Evolutionary conservation across 352 stramenopile species (phyloP), one percentile per base, ranked within the genome.

Genomic region (Globisporangium uncinulatum): DNA sequence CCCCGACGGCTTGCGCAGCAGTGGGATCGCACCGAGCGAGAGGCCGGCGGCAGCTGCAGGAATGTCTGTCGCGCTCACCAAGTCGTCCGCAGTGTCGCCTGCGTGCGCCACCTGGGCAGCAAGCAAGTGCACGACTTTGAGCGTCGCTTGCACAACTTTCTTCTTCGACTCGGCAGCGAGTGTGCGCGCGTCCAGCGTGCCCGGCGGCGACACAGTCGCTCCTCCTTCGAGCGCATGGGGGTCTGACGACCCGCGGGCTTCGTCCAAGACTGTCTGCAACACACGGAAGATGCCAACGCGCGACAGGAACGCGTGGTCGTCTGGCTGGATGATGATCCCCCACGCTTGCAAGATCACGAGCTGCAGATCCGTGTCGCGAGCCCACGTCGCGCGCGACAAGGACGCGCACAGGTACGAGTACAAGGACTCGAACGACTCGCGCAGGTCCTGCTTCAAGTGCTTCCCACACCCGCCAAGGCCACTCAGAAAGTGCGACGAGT

Each of bases 221-320:
- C 47, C 50, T 34, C 77, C 76, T 34, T 79, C 76, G 29, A 58
- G 55, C 31, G 63, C 61, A 8, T 63, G 56, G 32, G 55, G 51
- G 56, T 83, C 77, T 14, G 66, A 70, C 11, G 73, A 83, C 19
- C 76, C 77, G 65, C 87, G 76, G 4, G 83, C 85, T 66, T 94
- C 84, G 54, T 95, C 84, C 14, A 96, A 56, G 11, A 96, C 87
- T n/a, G 84, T 95, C 62, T 96, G 87, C 15, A 96, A 64, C 36
- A 95, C 85, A 37, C 87, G 73, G 60, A 96, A 96, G 62, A 96
- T 87, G 1, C 86, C 84, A 39, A 95, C 83, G 42, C 87, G 83
- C 21, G 87, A 96, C 20, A 96, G 71, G 54, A 96, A 96, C 3
- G 87, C 82, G 61, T 96, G 87, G 55, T 96, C 87, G 46, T 95